Evolutionary conservation across 2,329 filamentous ascomycete genomes (phyloP).

Genomic region (Leptosphaerulina australis): DNA sequence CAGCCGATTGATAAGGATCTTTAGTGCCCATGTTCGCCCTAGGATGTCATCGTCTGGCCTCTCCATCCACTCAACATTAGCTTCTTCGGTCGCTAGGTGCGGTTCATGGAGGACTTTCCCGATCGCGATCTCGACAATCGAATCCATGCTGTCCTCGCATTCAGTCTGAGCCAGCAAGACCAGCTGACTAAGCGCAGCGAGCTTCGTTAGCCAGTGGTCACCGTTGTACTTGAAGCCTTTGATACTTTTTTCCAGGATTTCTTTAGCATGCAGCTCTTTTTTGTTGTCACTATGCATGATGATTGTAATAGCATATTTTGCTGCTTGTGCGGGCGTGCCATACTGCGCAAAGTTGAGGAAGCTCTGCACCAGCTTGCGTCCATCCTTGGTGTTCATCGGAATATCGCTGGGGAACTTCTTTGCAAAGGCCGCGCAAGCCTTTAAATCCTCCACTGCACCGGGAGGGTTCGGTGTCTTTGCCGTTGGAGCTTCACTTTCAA

Average conservation of each 20-base stretch:
- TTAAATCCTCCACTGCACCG: conserved; percentile 84
- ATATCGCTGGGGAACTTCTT: conserved; percentile 85
- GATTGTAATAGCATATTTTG: conserved; percentile 93
- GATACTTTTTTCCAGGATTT: conserved; percentile 77
- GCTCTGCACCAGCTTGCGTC: conserved; percentile 80
- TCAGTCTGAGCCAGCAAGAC: conserved; percentile 76
- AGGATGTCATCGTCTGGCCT: conserved; percentile 79
- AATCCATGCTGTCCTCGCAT: conserved; percentile 70
- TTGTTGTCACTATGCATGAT: conserved; percentile 77
- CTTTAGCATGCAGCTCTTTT: conserved; percentile 84
- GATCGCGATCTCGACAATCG: conserved; percentile 78
- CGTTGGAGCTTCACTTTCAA: conserved; percentile 80
- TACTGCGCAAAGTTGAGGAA: conserved; percentile 83
- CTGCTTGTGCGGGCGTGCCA: conserved; percentile 78
- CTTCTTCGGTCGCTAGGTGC: conserved; percentile 60
- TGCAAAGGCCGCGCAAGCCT: conserved; percentile 91
- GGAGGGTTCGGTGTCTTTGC: conserved; percentile 70
- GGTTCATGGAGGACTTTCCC: conserved; percentile 75
- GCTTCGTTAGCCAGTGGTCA: conserved; percentile 74
- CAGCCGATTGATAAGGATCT: conserved; percentile 83
- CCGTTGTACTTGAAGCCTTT: conserved; percentile 75
- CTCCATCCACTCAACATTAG: conserved; percentile 59
- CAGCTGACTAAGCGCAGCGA: conserved; percentile 75
- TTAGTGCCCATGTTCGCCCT: conserved; percentile 83
- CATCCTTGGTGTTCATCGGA: conserved; percentile 60